Base-by-base conservation (phyloP, 2,329 filamentous ascomycete species). In the Lasiodiplodia gonubiensis region DNA sequence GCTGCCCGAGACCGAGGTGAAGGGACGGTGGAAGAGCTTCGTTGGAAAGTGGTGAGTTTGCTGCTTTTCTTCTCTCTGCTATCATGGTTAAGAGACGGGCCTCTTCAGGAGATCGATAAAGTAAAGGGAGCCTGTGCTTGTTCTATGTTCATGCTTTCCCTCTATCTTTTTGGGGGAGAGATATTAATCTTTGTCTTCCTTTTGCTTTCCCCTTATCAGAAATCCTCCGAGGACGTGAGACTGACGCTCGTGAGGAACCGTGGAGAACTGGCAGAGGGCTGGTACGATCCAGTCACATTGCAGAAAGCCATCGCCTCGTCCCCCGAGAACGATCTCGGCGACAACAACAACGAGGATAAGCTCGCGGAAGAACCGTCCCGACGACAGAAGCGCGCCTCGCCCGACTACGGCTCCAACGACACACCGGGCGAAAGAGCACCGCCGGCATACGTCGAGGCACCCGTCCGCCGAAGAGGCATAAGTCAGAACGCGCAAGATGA, bases 1-100 rank as follows among this genome's bases (percentile, higher is more conserved):
- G 11, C 83, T 98, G 71, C 86, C 88, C 67, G 89, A 92, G 70
- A 85, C 86, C n/a, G 94, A 97, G 76, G 80, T 89, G 0, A 90
- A 86, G 70, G 93, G 94, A 1, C 84, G 94, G 66, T 99, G 94
- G 93, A 97, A 97, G 85, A 94, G 93, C 76, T 99, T 98, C 74
- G 78, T 94, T 14, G 85, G 86, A 4, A 94, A 93, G 83, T 99
- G 95, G 94, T 90, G 85, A 79, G 82, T 66, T 48, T 18, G 16
- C 14, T 46, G 42, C 25, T 42, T 39, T 5, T 16, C 25, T 42
- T 10, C 25, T 54, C 48, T n/a, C 7, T 33, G 10, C 30, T 33
- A 2, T 33, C 30, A 33, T 33, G 2, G 30, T 33, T 10, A 33
- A 33, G 30, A 33, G 30, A 33, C 30, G 27, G 5, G 30, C 1